phyloP scores from a whole-genome alignment of 352 stramenopile genomes.

The Phytophthora rubi region DNA sequence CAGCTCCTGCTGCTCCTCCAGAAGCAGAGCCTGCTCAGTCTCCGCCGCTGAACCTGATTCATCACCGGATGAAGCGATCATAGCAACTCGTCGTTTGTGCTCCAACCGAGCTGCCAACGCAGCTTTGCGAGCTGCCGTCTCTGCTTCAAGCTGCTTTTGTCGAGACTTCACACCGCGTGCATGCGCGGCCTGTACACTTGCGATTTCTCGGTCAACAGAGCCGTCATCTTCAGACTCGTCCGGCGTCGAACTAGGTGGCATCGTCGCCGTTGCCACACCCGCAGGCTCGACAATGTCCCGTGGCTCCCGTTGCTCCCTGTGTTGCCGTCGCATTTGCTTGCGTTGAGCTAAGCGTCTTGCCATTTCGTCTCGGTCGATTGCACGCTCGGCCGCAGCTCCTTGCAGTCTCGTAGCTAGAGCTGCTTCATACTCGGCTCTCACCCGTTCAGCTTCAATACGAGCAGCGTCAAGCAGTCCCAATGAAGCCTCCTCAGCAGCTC shows the following conservation, averaged over 20 bases:
- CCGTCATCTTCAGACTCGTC: constrained; percentile 25
- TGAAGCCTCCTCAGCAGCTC: constrained; percentile 24
- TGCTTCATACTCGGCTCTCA: constrained; percentile 32
- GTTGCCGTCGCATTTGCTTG: constrained; percentile 19
- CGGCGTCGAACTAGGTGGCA: not conserved
- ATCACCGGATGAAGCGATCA: not conserved
- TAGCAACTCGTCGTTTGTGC: constrained; percentile 34
- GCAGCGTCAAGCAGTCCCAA: constrained; percentile 25
- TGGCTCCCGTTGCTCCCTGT: constrained; percentile 2
- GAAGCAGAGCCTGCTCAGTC: constrained; percentile 21
- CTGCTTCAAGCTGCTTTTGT: constrained; percentile 38
- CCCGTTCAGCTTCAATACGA: constrained; percentile 36
- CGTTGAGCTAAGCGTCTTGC: constrained; percentile 25
- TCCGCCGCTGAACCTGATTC: constrained; percentile 2
- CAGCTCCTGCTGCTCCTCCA: constrained; percentile 43
- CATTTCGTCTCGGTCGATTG: constrained; percentile 25
- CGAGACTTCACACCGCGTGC: constrained; percentile 30
- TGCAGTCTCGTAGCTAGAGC: constrained; percentile 21
- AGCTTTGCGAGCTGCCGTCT: constrained; percentile 40
- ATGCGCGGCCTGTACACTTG: constrained; percentile 40
- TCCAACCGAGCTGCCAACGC: constrained; percentile 38
- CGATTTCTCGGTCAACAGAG: constrained; percentile 34
- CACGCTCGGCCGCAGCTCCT: not conserved
- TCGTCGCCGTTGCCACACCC: not conserved
- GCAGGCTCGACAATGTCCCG: not conserved